Conservation (phyloP, 495 filamentous ascomycete species). For the Neurospora sp. region DNA sequence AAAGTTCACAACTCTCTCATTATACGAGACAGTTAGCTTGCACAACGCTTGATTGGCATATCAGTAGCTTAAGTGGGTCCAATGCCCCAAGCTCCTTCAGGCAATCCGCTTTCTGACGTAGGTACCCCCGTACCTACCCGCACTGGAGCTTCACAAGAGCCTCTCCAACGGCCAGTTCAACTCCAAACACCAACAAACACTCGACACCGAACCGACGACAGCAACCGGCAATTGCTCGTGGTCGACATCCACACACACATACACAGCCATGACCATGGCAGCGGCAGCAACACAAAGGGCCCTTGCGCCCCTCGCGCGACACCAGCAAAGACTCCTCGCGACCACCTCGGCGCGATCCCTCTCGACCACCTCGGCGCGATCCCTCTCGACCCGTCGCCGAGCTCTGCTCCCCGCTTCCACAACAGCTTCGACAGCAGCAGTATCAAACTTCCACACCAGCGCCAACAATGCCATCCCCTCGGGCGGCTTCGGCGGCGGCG, state of each 20-base stretch:
- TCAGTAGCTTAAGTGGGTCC: background rate
- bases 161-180: background rate
- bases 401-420: background rate
- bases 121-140: background rate
- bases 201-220: background rate
- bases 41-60: background rate
- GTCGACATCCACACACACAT: background rate
- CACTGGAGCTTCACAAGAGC: background rate
- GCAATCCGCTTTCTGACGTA: background rate
- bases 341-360: background rate
- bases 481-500: constrained; percentile 16
- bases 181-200: background rate
- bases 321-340: background rate
- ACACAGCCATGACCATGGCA: background rate
- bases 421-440: background rate
- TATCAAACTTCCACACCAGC: constrained; percentile 23
- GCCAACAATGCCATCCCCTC: constrained; percentile 7
- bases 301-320: background rate
- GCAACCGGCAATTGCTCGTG: background rate
- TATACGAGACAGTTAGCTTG: background rate
- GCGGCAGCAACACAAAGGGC: background rate
- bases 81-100: background rate
- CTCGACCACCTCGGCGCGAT: background rate
- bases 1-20: background rate
- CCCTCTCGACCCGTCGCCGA: background rate